A percentile compares a stretch with the other conserved stretches of the same genome.
phyloP scores from a whole-genome alignment of 371 early-diverging fungal species.

The Apophysomyces trapeziformis region DNA sequence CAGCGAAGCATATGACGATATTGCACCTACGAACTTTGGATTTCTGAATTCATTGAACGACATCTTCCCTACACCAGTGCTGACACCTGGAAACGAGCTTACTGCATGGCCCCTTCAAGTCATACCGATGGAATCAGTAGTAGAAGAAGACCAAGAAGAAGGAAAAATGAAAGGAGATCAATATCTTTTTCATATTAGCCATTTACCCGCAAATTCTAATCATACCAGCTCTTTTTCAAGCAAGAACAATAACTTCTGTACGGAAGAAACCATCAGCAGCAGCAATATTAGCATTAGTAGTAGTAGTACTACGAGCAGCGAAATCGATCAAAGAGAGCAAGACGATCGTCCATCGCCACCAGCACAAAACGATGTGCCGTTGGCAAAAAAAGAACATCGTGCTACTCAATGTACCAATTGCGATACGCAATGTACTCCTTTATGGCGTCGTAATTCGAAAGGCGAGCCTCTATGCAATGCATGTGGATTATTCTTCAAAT shows the following conservation, averaged over 20 bases:
- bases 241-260: no score
- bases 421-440: slow-evolving; percentile 85
- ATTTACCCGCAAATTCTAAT: no score
- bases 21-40: not conserved
- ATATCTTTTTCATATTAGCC: no score
- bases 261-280: no score
- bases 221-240: no score
- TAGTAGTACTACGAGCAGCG: no score
- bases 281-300: no score
- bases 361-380: not conserved
- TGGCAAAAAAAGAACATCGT: not conserved
- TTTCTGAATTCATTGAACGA: not conserved
- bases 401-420: slow-evolving; percentile 81
- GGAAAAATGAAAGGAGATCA: no score
- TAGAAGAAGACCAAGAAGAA: not conserved
- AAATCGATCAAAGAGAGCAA: not conserved
- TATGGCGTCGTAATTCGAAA: slow-evolving; percentile 91
- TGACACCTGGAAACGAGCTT: not conserved
- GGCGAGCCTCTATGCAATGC: slow-evolving; percentile 65
- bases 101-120: not conserved
- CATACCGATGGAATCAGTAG: not conserved
- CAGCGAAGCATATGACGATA: not conserved
- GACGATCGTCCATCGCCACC: not conserved
- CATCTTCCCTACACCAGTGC: not conserved
- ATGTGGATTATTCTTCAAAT: slow-evolving; percentile 71